A percentile compares a stretch with the other conserved stretches of the same genome.
phyloP scores from a whole-genome alignment of 1,284 basidiomycete species.

The Caloboletus inedulis region DNA sequence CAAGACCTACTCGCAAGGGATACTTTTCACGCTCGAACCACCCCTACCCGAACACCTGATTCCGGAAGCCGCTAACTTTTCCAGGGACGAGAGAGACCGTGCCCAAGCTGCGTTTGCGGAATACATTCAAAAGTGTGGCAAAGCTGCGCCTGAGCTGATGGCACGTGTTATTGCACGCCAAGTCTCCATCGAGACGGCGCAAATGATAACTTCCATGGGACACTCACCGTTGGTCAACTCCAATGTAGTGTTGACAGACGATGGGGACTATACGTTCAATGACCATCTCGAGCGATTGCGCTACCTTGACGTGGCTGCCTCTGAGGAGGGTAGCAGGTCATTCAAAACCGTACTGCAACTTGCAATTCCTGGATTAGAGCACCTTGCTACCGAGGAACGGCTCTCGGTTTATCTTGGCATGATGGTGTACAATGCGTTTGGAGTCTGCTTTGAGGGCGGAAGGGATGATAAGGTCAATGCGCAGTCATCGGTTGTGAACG shows the following conservation, averaged over 20 bases:
- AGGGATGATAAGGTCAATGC: constrained; percentile 61
- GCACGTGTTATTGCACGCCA: constrained; percentile 71
- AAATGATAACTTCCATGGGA: constrained; percentile 40
- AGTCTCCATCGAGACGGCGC: constrained; percentile 60
- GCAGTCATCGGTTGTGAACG: background rate
- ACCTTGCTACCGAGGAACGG: constrained; percentile 61
- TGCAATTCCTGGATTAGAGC: constrained; percentile 68
- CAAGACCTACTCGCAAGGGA: constrained; percentile 57
- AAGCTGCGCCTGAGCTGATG: constrained; percentile 52
- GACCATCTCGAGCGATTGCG: constrained; percentile 75
- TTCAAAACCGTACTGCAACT: constrained; percentile 54
- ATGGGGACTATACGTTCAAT: constrained; percentile 56
- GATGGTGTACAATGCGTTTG: constrained; percentile 72
- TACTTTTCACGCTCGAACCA: constrained; percentile 67
- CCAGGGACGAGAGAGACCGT: constrained; percentile 44
- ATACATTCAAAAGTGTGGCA: constrained; percentile 49
- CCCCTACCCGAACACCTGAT: constrained; percentile 55
- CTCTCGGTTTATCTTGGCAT: constrained; percentile 63
- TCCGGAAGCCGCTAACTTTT: constrained; percentile 32
- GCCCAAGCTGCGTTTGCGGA: constrained; percentile 59
- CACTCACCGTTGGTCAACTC: constrained; percentile 24
- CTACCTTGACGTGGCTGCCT: constrained; percentile 52
- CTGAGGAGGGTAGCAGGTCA: constrained; percentile 50
- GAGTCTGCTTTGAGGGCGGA: constrained; percentile 62
- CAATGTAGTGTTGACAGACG: constrained; percentile 49